Evolutionary conservation across 495 filamentous ascomycete genomes (phyloP), one percentile per base, ranked within the genome.

Genomic region (Rhizodiscina lignyota): DNA sequence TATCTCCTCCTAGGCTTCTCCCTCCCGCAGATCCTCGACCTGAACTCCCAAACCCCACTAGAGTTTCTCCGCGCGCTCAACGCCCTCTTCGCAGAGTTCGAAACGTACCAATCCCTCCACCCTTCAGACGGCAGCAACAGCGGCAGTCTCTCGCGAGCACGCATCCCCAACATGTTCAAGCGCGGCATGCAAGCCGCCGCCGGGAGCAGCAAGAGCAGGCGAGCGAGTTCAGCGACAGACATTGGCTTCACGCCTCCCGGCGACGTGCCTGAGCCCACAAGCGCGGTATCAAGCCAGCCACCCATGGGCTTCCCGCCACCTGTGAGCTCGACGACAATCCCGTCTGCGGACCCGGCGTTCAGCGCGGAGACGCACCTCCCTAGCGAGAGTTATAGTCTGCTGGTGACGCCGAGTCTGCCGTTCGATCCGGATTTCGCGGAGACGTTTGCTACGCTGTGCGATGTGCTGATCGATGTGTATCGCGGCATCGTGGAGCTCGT

Each of bases 361-460:
- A 44, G 23, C 33, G 41, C 26, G 23, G 31, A 46, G 22, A 39
- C 44, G 16, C 43, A 42, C 10, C 46, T 49, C 3, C 51, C 51
- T 0, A 69, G 80, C 12, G 87, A 94, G 53, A 79, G 85, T 47
- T 99, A 94, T 43, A 72, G 73, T 0, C 76, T 86, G 54, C 72
- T 99, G 4, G 62, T 89, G 1, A 96, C 85, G 3, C 91, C 91
- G 0, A 77, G 75, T n/a, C 60, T 96, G 34, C 89, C 89, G 0
- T 99, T 99, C 49, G 89, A 96, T 33, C 87, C 87, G 6, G 89
- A 99, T 55, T 99, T 92, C 50, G 91, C 84, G 53, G 83, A 92
- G 58, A 91, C 83, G 0, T 96, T 96, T 55, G 79, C 85, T n/a
- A 94, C 89, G 5, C 63, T 99, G 18, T 96, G 89, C 58, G 91